A percentile compares a stretch with the other conserved stretches of the same genome.
phyloP scores from a whole-genome alignment of 1,139 yeast genomes.

The Candida sp. region DNA sequence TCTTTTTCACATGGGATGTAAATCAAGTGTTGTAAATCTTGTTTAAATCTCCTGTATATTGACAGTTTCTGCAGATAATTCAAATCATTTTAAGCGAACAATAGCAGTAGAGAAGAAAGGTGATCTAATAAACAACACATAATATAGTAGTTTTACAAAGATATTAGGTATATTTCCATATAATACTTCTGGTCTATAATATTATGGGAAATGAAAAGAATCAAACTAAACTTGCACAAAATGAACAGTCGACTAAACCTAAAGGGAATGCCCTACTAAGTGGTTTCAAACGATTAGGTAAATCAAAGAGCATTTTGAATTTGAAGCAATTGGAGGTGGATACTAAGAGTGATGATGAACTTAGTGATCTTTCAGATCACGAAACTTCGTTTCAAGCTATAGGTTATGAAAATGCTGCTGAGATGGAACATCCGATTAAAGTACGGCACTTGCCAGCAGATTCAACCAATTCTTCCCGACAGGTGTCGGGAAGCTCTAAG shows the following conservation, averaged over 20 bases:
- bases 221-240: not conserved
- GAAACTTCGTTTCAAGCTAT: conserved; percentile 26
- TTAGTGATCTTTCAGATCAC: not conserved
- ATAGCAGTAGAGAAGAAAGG: no score
- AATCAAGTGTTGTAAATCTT: no score
- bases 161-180: no score
- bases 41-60: not conserved
- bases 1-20: no score
- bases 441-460: conserved; percentile 25
- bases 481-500: not conserved
- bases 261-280: conserved; percentile 14
- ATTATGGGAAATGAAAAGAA: not conserved
- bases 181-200: not conserved
- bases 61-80: not conserved
- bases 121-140: no score
- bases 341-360: conserved; percentile 2
- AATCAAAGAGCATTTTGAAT: conserved; percentile 18
- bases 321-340: conserved; percentile 9
- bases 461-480: conserved; percentile 5
- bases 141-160: no score
- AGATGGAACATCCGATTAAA: conserved; percentile 25
- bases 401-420: conserved; percentile 25
- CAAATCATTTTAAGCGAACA: not conserved
- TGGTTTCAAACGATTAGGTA: conserved; percentile 19
- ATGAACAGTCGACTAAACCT: not conserved